A percentile compares a stretch with the other conserved stretches of the same genome.
Evolutionary conservation across 805 yeast genomes (phyloP).

Genomic region (Sugiyamaella valdiviana): DNA sequence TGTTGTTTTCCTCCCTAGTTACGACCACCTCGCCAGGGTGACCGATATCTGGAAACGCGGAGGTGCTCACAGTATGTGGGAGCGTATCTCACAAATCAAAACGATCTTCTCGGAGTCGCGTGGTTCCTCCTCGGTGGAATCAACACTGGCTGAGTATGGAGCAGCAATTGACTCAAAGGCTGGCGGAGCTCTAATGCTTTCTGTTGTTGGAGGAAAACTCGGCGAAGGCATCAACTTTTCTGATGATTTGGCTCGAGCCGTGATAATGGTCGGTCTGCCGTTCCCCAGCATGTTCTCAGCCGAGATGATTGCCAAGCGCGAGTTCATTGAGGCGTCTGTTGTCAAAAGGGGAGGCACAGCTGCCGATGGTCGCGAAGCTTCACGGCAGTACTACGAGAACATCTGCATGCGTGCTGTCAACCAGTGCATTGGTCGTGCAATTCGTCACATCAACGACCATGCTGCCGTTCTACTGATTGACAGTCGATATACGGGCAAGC

Average conservation of each 20-base stretch:
- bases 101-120: conserved; percentile 49
- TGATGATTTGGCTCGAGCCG: conserved; percentile 80
- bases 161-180: conserved; percentile 30
- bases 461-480: conserved; percentile 72
- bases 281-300: conserved; percentile 81
- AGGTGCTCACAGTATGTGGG: conserved; percentile 18
- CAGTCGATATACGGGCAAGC: conserved; percentile 38
- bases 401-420: conserved; percentile 87
- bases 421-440: conserved; percentile 89
- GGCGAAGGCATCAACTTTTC: conserved; percentile 93
- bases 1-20: conserved; percentile 82
- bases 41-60: conserved; percentile 45
- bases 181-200: conserved; percentile 61
- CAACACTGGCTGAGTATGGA: conserved; percentile 47
- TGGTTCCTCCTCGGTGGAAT: conserved; percentile 37
- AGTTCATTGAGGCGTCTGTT: conserved; percentile 52
- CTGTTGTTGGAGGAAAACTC: conserved; percentile 89
- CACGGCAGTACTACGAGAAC: conserved; percentile 65
- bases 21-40: conserved; percentile 56
- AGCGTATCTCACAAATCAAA: conserved; percentile 32
- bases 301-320: conserved; percentile 66
- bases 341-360: conserved; percentile 43
- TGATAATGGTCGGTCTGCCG: conserved; percentile 82
- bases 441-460: conserved; percentile 76
- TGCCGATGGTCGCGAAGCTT: conserved; percentile 33